Evolutionary conservation across 2,329 filamentous ascomycete genomes (phyloP), one percentile per base, ranked within the genome.

Genomic region (Alternaria triticimaculans): DNA sequence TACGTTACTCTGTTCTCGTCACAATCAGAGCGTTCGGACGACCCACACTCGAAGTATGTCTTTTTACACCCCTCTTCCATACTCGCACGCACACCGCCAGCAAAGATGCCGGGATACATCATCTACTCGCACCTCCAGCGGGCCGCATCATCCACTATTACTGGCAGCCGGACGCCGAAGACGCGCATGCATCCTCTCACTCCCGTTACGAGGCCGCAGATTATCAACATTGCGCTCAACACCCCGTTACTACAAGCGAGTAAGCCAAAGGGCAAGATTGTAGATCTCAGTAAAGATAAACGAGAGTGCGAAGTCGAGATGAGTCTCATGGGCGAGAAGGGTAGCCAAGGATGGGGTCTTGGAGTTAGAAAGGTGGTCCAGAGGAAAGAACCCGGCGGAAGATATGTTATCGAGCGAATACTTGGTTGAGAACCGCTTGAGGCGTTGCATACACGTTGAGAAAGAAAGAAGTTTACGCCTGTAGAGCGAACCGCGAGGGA

Each of bases 121-220:
- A 85, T 97, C 18, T 99, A 97, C 82, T 90, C 90, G 14, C 90
- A 95, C 74, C 88, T 99, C 4, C 94, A 97, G 77, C 89, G 89
- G 60, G 84, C 86, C 3, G 84, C 88, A 0, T 82, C 87, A 5
- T 81, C 85, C 0, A 65, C 58, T 3, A 77, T 78, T 11, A 67
- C 79, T 5, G 75, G 76, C 5, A 76, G 80, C 2, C 75, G 72
- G 7, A 67, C 64, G 0, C 85, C 85, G 25, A 90, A 89, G 81
- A 94, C 93, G 28, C 84, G 96, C 46, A 96, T 99, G 92, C 92
- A 95, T 76, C 88, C 95, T 4, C 85, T 99, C 20, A 95, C 94
- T 3, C 88, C 94, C 26, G 84, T 97, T 7, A 92, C 89, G 15
- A 91, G 89, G 2, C 86, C 87, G 3, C 92, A 96, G 77, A 85